Conservation (phyloP, 1,139 yeast genomes). For the Yamadazyma atmosphaerica region DNA sequence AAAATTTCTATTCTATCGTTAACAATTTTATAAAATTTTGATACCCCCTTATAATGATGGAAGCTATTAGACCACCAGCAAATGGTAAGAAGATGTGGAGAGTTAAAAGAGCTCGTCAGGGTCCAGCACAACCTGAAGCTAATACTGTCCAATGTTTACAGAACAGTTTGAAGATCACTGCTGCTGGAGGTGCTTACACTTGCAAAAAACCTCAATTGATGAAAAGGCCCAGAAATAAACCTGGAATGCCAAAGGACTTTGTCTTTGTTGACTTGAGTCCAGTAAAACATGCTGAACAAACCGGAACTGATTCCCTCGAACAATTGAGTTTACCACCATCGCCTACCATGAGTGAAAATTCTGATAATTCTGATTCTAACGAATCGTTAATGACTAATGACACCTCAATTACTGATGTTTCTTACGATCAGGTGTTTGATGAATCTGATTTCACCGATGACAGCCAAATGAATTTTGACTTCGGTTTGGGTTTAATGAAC, state of each 20-base stretch:
- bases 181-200: constrained; percentile 32
- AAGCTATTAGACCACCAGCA: constrained; percentile 38
- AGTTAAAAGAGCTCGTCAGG: constrained; percentile 33
- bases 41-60: constrained; percentile 18
- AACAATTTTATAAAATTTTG: constrained; percentile 4
- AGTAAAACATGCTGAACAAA: constrained; percentile 33
- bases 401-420: constrained; percentile 14
- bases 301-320: background rate
- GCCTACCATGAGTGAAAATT: constrained; percentile 13
- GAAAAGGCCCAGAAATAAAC: constrained; percentile 52
- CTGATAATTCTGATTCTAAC: constrained; percentile 11
- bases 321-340: constrained; percentile 11
- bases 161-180: constrained; percentile 45
- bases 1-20: constrained; percentile 2
- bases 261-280: constrained; percentile 59
- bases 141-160: constrained; percentile 40
- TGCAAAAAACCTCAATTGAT: constrained; percentile 44
- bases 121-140: constrained; percentile 20
- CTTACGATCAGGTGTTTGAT: constrained; percentile 7
- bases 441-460: constrained; percentile 6
- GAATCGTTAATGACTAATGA: constrained; percentile 16
- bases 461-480: constrained; percentile 8
- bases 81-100: constrained; percentile 52
- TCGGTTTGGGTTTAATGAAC: constrained; percentile 13
- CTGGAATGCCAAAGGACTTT: constrained; percentile 53